Evolutionary conservation across 371 early-diverging fungal genomes (phyloP).

Genomic region (Capniomyces stellatus): DNA sequence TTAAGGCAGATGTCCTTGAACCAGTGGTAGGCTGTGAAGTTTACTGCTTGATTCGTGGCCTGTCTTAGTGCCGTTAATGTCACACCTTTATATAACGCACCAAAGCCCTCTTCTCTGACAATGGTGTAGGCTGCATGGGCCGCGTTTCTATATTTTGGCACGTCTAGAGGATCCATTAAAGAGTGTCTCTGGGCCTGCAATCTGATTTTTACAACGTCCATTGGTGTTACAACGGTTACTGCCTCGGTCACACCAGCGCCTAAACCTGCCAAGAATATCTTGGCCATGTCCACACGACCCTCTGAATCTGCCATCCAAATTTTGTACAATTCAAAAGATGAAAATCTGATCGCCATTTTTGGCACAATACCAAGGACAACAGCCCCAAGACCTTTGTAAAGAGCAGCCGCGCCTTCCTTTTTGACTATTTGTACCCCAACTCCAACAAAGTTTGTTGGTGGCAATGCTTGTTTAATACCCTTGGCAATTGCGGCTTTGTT

Average conservation of each 20-base stretch:
- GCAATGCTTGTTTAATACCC: not conserved
- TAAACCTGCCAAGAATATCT: constrained; percentile 80
- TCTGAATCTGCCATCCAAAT: constrained; percentile 46
- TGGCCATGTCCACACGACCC: constrained; percentile 47
- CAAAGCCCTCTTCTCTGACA: constrained; percentile 76
- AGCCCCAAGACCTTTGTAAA: constrained; percentile 95
- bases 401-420: constrained; percentile 72
- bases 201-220: constrained; percentile 95
- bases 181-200: constrained; percentile 92
- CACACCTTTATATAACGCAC: constrained; percentile 89
- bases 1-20: constrained; percentile 46
- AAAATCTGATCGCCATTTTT: constrained; percentile 97
- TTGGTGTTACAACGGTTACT: constrained; percentile 89
- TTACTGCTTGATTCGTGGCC: constrained; percentile 95
- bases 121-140: constrained; percentile 84
- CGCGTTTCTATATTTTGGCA: constrained; percentile 92
- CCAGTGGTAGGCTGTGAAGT: constrained; percentile 93
- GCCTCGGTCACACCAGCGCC: constrained; percentile 94
- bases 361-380: constrained; percentile 96
- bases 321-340: constrained; percentile 90
- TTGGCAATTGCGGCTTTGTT: not conserved
- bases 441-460: constrained; percentile 43
- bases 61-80: constrained; percentile 86
- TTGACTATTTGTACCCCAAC: constrained; percentile 69
- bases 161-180: constrained; percentile 87